These are phyloP conservation scores for Pichia cabralensis DNA, from an alignment of 805 yeast genomes.

Conservation along the genomic window DNA sequence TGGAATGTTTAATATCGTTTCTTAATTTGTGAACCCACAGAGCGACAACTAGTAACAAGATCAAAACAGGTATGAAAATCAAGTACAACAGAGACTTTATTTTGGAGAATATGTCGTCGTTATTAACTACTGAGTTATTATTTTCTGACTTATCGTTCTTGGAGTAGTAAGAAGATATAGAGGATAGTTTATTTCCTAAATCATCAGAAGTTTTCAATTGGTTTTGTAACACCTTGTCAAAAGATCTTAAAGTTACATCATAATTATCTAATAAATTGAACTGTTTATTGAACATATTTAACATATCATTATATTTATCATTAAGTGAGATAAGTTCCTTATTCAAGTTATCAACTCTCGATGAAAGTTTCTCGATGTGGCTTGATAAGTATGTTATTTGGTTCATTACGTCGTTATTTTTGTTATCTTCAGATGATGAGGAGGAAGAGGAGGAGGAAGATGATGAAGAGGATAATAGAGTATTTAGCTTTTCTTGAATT, in stretches of 20 bases:
- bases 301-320: slow-evolving; percentile 7
- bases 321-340: slow-evolving; percentile 4
- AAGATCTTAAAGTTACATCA: slow-evolving; percentile 9
- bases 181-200: slow-evolving; percentile 8
- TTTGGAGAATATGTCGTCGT: slow-evolving; percentile 2
- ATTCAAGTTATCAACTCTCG: slow-evolving; percentile 4
- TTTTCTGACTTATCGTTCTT: neutral
- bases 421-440: neutral
- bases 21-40: slow-evolving; percentile 43
- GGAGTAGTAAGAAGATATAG: slow-evolving; percentile 2
- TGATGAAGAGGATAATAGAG: too few relatives aligned
- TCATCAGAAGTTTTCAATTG: slow-evolving; percentile 9
- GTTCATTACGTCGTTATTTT: slow-evolving; percentile 3
- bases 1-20: slow-evolving; percentile 54
- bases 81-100: slow-evolving; percentile 14
- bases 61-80: slow-evolving; percentile 29
- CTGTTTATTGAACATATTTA: slow-evolving; percentile 10
- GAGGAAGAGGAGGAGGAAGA: too few relatives aligned
- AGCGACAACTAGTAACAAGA: slow-evolving; percentile 32
- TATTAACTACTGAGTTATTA: neutral
- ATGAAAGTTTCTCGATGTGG: slow-evolving; percentile 4
- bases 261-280: slow-evolving; percentile 9
- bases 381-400: slow-evolving; percentile 4
- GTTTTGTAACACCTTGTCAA: slow-evolving; percentile 9
- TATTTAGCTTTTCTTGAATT: slow-evolving; percentile 3